Evolutionary conservation across 768 basidiomycete genomes (phyloP).

Genomic region (Zangia roseola): DNA sequence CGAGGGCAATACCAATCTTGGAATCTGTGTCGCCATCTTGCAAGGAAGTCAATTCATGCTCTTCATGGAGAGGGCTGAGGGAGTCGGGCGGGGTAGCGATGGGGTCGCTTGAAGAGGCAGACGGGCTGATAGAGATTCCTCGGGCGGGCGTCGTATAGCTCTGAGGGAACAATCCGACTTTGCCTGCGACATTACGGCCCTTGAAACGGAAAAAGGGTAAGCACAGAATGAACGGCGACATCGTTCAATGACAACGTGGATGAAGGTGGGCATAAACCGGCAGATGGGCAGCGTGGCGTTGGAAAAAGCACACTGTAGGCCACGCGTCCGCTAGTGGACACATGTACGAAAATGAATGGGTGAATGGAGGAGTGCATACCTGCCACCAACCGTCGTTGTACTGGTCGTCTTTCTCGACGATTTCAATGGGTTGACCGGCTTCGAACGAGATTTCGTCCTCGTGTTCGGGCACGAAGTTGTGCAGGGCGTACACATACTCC

Average conservation of each 20-base stretch:
- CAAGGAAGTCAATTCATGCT: constrained; percentile 41
- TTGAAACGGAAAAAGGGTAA: constrained; percentile 33
- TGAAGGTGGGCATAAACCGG: constrained; percentile 5
- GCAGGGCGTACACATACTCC: constrained; percentile 84
- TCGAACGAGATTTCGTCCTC: constrained; percentile 89
- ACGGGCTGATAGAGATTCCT: constrained; percentile 24
- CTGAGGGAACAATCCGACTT: constrained; percentile 88
- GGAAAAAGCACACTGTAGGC: constrained; percentile 1
- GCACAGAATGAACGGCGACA: constrained; percentile 27
- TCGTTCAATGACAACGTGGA: constrained; percentile 21
- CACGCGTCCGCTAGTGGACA: constrained; percentile 3
- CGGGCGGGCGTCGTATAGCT: constrained; percentile 71
- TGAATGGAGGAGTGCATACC: constrained; percentile 35
- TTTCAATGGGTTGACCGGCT: constrained; percentile 83
- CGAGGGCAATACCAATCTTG: constrained; percentile 28
- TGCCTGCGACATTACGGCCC: constrained; percentile 83
- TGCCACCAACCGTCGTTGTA: constrained; percentile 98
- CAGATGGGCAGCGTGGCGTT: constrained; percentile 6
- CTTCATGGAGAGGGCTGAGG: constrained; percentile 49
- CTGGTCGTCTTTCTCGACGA: constrained; percentile 89
- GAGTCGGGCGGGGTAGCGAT: constrained; percentile 21
- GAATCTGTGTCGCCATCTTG: constrained; percentile 21
- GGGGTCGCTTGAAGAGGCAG: constrained; percentile 26
- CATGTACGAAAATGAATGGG: constrained; percentile 13
- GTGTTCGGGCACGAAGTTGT: constrained; percentile 89